Base-by-base conservation (phyloP, 2,329 filamentous ascomycete species). In the Aspergillus phoenicis region DNA sequence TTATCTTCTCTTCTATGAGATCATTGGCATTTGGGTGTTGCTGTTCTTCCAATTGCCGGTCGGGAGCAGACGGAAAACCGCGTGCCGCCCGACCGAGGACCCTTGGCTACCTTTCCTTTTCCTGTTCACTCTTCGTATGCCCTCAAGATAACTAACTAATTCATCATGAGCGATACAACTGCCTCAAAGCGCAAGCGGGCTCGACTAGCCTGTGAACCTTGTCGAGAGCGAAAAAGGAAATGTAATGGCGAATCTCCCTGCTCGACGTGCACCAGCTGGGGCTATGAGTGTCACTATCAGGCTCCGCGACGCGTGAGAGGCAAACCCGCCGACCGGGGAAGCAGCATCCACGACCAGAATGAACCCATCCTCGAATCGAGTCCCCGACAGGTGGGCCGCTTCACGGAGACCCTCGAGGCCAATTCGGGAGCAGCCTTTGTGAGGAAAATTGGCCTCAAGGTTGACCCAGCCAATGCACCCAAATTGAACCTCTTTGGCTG, bases 371-470 rank as follows among this genome's bases (percentile, higher is more conserved):
- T 30, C 62, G n/a, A 58, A 41, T 4, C 20, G 55, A 57, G 20
- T 52, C 49, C n/a, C 54, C 22, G 24, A 47, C 38, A 4, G 28
- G 53, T 8, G 61, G 66, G 63, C 55, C 62, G 5, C 55, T 48
- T 41, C 64, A 64, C 20, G 33, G 65, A 43, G 61, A 81, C 76
- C 11, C 71, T 85, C 10, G 82, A 85, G 59, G 83, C 83, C 43
- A 86, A 86, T 63, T 85, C 83, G 0, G 82, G 82, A 0, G 80
- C 84, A 0, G 82, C 82, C 0, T 86, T 86, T 64, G 77, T 84
- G 3, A 73, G 82, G 45, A 77, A 79, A n/a, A 71, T 86, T 39
- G 83, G 80, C 0, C 75, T 84, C 45, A 78, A 80, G 43, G 72
- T 86, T 3, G 83, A 86, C 67, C 80, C 83, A 0, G 78, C 77